phyloP scores from a whole-genome alignment of 345 rosid genomes.

The Salix udensis region DNA sequence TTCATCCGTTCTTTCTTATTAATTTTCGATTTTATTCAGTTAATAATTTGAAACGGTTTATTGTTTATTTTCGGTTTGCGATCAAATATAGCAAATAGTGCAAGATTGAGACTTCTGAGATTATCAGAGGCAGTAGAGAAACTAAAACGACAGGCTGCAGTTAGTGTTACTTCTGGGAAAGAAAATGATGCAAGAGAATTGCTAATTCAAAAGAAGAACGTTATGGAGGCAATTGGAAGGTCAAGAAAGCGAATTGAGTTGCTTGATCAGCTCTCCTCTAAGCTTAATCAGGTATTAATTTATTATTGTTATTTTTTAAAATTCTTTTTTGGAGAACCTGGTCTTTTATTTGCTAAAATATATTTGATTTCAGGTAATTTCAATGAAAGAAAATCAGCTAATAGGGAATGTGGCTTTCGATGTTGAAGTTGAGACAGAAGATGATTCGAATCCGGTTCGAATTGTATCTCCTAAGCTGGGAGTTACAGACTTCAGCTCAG shows the following conservation, averaged over 20 bases:
- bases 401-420: slow-evolving; percentile 63
- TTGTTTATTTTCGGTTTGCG: neutral
- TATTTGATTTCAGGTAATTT: slow-evolving; percentile 63
- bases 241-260: slow-evolving; percentile 69
- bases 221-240: slow-evolving; percentile 71
- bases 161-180: slow-evolving; percentile 55
- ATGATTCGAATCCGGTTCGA: slow-evolving; percentile 46
- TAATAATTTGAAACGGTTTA: neutral
- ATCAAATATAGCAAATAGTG: slow-evolving; percentile 53
- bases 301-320: neutral
- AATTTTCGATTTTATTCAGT: neutral
- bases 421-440: slow-evolving; percentile 41
- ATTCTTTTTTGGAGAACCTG: neutral
- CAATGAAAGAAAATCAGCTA: slow-evolving; percentile 67
- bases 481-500: slow-evolving; percentile 17
- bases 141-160: slow-evolving; percentile 67
- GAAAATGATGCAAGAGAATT: slow-evolving; percentile 76
- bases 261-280: slow-evolving; percentile 61
- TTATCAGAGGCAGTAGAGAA: slow-evolving; percentile 84
- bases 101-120: slow-evolving; percentile 75
- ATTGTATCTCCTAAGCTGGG: slow-evolving; percentile 58
- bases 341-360: neutral
- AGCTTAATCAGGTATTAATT: slow-evolving; percentile 61
- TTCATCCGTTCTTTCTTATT: neutral
- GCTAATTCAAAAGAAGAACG: slow-evolving; percentile 81